Percentiles rank a stretch among this genome's conserved stretches.
Evolutionary conservation across 352 stramenopile genomes (phyloP).

Genomic region (Pythium guiyangense): DNA sequence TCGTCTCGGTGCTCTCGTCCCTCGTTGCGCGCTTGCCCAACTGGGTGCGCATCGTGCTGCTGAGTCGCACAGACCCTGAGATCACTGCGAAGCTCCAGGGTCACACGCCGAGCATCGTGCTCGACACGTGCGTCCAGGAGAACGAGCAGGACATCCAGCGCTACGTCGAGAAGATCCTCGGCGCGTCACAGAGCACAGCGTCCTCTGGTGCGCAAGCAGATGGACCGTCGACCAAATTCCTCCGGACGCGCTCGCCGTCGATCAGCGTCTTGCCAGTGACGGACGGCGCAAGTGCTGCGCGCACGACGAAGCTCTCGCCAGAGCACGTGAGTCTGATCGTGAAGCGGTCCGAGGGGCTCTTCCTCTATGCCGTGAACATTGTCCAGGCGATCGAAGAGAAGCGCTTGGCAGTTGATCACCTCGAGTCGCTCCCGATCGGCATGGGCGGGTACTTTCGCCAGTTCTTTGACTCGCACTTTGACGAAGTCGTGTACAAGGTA

Average conservation of each 20-base stretch:
- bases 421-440: slow-evolving; percentile 50
- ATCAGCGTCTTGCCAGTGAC: neutral
- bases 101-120: slow-evolving; percentile 34
- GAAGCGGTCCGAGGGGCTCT: slow-evolving; percentile 54
- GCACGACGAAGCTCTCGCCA: slow-evolving; percentile 10
- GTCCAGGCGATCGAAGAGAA: slow-evolving; percentile 56
- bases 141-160: slow-evolving; percentile 47
- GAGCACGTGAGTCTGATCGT: slow-evolving; percentile 47
- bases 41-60: slow-evolving; percentile 62
- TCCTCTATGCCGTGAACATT: slow-evolving; percentile 75
- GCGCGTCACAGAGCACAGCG: neutral
- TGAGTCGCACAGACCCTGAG: slow-evolving; percentile 57
- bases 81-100: slow-evolving; percentile 57
- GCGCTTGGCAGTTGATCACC: slow-evolving; percentile 38
- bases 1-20: slow-evolving; percentile 53
- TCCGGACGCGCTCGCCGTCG: neutral
- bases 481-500: slow-evolving; percentile 44
- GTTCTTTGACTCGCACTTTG: slow-evolving; percentile 71
- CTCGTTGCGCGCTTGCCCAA: slow-evolving; percentile 46
- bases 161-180: slow-evolving; percentile 21
- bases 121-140: slow-evolving; percentile 40
- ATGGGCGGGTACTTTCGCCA: slow-evolving; percentile 66
- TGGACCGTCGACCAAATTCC: neutral
- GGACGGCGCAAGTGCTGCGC: neutral
- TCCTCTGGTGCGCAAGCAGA: no score